phyloP scores from a whole-genome alignment of 208 protist genomes.

The Balamuthia mandrillaris region DNA sequence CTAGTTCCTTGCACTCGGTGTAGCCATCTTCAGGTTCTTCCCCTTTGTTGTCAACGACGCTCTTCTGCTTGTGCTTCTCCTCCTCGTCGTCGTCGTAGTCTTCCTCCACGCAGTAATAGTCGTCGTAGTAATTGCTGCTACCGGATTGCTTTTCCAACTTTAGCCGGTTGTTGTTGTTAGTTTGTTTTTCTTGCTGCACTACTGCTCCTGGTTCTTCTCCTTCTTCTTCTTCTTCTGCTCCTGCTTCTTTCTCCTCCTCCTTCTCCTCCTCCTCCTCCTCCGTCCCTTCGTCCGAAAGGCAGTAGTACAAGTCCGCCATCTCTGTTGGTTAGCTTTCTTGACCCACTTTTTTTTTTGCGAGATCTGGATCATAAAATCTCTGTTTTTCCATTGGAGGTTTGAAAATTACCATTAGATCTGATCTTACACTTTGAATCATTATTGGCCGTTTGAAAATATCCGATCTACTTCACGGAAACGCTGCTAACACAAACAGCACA shows the following conservation, averaged over 20 bases:
- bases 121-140: neutral
- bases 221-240: neutral
- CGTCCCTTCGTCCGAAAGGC: neutral
- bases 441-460: no score
- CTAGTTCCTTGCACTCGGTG: no score
- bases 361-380: no score
- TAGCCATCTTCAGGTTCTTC: neutral
- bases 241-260: neutral
- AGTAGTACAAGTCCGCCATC: constrained; percentile 12
- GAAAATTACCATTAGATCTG: no score
- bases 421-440: no score
- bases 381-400: no score
- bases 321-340: no score
- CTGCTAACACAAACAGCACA: no score
- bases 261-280: neutral
- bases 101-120: neutral
- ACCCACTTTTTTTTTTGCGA: no score
- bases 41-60: neutral
- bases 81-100: neutral
- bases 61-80: neutral
- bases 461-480: no score
- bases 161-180: neutral
- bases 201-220: neutral
- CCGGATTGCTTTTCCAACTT: neutral
- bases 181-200: neutral